Percentiles rank a stretch among this genome's conserved stretches.
phyloP scores from a whole-genome alignment of 345 rosid genomes.

The Cochlearia excelsa region DNA sequence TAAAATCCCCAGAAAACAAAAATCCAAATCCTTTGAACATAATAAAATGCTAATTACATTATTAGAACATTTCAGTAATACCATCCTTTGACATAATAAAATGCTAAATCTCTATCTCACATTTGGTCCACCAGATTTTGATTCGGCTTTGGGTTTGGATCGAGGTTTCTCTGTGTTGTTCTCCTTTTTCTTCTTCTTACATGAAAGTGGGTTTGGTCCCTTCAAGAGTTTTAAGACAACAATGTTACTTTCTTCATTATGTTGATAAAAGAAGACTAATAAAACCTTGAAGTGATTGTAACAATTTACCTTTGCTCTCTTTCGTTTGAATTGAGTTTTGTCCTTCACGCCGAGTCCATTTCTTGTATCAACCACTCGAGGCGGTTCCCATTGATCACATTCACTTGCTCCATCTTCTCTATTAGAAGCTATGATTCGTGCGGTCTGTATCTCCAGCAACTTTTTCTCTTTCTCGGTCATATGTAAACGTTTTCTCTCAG shows the following conservation, averaged over 20 bases:
- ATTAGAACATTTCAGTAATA: background rate
- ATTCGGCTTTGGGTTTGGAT: constrained; percentile 20
- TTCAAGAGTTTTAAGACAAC: constrained; percentile 37
- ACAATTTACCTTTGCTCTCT: constrained; percentile 62
- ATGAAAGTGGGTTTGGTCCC: constrained; percentile 91
- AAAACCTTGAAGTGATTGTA: background rate
- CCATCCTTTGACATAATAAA: background rate
- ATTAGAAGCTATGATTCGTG: constrained; percentile 32
- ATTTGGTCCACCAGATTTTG: constrained; percentile 35
- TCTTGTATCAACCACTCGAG: constrained; percentile 26
- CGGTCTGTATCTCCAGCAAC: constrained; percentile 44
- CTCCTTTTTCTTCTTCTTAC: constrained; percentile 63
- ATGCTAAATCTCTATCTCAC: constrained; percentile 29
- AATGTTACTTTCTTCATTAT: constrained; percentile 8
- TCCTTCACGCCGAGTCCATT: constrained; percentile 50
- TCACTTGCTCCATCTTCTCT: constrained; percentile 33
- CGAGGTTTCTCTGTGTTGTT: constrained; percentile 27
- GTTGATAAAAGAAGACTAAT: background rate
- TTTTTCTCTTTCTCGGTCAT: constrained; percentile 50
- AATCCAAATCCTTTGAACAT: background rate
- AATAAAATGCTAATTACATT: no score
- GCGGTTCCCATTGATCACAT: constrained; percentile 36
- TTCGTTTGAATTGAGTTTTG: constrained; percentile 75
- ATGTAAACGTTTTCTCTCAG: constrained; percentile 57
- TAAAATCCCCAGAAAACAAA: background rate